Evolutionary conservation across 192 early-diverging fungal genomes (phyloP), one percentile per base, ranked within the genome.

Genomic region (Geranomyces variabilis): DNA sequence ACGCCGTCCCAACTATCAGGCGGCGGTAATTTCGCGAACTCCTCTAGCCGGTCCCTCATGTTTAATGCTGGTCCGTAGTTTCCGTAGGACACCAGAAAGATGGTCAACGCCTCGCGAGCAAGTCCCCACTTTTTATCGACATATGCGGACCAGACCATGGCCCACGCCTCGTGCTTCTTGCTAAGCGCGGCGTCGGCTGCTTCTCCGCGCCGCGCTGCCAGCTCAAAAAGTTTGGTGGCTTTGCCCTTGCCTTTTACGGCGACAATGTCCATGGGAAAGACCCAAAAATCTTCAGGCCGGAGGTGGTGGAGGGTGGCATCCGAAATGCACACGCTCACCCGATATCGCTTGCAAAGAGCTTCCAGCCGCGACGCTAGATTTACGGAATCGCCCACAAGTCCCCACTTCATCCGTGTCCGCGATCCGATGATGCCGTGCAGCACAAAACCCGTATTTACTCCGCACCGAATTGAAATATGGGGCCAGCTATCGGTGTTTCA

Each of bases 401-500:
- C 53, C 46, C 53, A 66, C 30, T 58, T 66, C 26, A 66, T 24
- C 9, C 65, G 65, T 7, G 44, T 59, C 4, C 26, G 43, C 22
- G 47, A 55, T 29, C 65, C 65, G 49, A 66, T 66, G 65, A 55
- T 66, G 22, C 65, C 65, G 21, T 55, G 47, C 5, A 66, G 49
- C 6, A 58, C 65, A n/a, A n/a, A 2, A n/a, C 65, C 65, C 21
- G 59, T 62, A 30, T 62, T 66, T 6, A 66, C n/a, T n/a, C 65
- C 65, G 33, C 22, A 30, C 2, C 65, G 59, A 30, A 62, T 36
- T 33, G 59, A 33, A 30, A 62, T 36, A 30, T 33, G 59, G 26
- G 59, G 59, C 59, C 59, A 62, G 2, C 36, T 41, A 7, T 3
- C 36, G 36, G 10, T 3, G 10, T 41, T 41, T 7, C 10, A 41